phyloP scores from a whole-genome alignment of 2,329 filamentous ascomycete genomes.

The Penicillium oxalicum region DNA sequence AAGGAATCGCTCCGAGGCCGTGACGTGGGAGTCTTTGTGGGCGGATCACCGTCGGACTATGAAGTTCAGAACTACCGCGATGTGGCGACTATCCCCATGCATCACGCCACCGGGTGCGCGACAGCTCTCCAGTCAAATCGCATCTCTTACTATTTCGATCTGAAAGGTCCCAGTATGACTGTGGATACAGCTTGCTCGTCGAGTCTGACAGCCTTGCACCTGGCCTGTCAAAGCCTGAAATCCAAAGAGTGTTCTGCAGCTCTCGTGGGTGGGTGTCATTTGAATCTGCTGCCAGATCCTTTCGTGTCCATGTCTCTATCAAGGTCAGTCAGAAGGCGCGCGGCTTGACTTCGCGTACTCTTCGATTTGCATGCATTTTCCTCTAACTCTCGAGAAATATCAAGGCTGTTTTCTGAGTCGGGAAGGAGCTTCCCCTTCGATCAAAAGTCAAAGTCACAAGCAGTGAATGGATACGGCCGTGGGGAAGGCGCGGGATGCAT shows the following conservation, averaged over 20 bases:
- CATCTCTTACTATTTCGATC: constrained; percentile 26
- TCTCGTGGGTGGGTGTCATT: constrained; percentile 24
- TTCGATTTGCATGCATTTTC: no score
- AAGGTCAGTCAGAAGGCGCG: constrained; percentile 8
- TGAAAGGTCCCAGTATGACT: constrained; percentile 25
- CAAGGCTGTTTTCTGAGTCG: constrained; percentile 19
- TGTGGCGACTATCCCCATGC: constrained; percentile 19
- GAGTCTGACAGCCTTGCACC: constrained; percentile 22
- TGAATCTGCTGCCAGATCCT: constrained; percentile 22
- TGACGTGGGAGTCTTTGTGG: constrained; percentile 21
- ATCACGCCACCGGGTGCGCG: constrained; percentile 19
- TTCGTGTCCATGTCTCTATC: constrained; percentile 21
- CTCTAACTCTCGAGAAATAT: background rate
- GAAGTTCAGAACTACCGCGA: constrained; percentile 20
- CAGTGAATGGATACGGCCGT: constrained; percentile 26
- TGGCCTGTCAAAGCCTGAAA: constrained; percentile 21
- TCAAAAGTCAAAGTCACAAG: constrained; percentile 5
- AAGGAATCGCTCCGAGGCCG: constrained; percentile 15
- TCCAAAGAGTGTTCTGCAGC: constrained; percentile 22
- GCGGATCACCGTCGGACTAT: constrained; percentile 20
- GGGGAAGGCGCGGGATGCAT: constrained; percentile 33
- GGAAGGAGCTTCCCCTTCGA: constrained; percentile 25
- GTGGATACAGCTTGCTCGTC: constrained; percentile 29
- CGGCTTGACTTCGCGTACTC: no score
- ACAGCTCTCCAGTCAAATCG: constrained; percentile 23